Evolutionary conservation across 2,329 filamentous ascomycete species (phyloP), one percentile per base, ranked within the genome.

Genomic region (Microascus cirrosus): DNA sequence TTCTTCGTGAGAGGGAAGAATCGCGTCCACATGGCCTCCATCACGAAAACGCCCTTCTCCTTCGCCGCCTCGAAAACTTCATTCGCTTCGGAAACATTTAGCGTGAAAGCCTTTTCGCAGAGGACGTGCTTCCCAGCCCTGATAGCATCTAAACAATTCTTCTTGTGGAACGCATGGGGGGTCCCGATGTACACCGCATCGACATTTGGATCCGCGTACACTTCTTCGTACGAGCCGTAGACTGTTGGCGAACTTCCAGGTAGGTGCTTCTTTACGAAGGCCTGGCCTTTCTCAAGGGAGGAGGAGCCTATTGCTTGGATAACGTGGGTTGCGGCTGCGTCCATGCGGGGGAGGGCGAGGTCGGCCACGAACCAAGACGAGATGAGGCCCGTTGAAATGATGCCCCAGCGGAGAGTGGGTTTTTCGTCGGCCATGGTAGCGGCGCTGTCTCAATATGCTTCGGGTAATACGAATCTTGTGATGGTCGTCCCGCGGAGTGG

Each of bases 281-380:
- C 56, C 53, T 13, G 20, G 32, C 69, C 71, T 60, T 74, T 74
- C 3, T 68, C 58, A 12, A 66, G 45, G 1, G 68, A 70, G 0
- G 73, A 75, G 2, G 72, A 68, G n/a, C 72, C 73, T 55, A 76
- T 68, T 11, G 72, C 70, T 61, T 72, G 68, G 54, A 76, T 70
- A 28, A 72, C 63, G 60, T 77, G 74, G 12, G 66, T 70, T 35
- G 70, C 70, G 52, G 68, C 66, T 3, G 68, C 66, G 50, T 70
- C 65, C 11, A 63, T 54, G n/a, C 73, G 67, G 15, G 67, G 61
- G 51, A 74, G 59, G 13, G 70, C 58, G 10, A 77, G 63, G 61
- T 77, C 74, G 13, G 63, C 62, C 1, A 74, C 73, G 62, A 76
- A 76, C 72, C 51, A 36, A 55, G 48, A 24, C 10, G 55, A 48